Conservation (phyloP, 1,284 basidiomycete genomes). For the Megacollybia platyphylla region DNA sequence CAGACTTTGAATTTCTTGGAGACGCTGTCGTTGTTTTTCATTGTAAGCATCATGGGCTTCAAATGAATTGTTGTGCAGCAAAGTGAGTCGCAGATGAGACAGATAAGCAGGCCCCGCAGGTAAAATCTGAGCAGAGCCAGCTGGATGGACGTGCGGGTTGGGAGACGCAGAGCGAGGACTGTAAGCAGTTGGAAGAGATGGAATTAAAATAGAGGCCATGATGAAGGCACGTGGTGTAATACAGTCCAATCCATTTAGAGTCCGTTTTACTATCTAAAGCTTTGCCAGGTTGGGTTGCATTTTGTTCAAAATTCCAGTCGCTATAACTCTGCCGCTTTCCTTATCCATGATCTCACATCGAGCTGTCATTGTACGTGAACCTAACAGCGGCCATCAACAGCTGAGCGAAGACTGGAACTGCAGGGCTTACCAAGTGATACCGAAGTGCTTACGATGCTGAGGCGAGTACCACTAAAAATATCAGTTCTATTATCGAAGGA, state of each 20-base stretch:
- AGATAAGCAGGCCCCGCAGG: constrained; percentile 82
- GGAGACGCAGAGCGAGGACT: constrained; percentile 5
- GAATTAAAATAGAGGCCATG: constrained; percentile 9
- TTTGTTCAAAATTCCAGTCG: constrained; percentile 53
- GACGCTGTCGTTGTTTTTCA: constrained; percentile 39
- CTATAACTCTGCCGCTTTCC: constrained; percentile 37
- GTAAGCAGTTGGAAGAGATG: constrained; percentile 9
- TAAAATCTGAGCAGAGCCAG: constrained; percentile 29
- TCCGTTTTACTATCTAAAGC: constrained; percentile 2
- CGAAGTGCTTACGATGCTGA: constrained; percentile 49
- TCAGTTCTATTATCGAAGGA: constrained; percentile 1
- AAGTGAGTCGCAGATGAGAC: constrained; percentile 62
- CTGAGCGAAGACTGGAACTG: constrained; percentile 48
- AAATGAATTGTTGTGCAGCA: constrained; percentile 71
- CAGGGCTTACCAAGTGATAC: constrained; percentile 41
- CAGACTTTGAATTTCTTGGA: constrained; percentile 39
- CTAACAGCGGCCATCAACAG: constrained; percentile 37
- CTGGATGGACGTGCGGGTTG: constrained; percentile 5
- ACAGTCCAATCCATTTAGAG: background rate
- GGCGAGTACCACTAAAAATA: constrained; percentile 33
- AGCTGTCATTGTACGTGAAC: constrained; percentile 6
- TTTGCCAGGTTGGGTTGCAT: constrained; percentile 45
- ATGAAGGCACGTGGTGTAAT: background rate
- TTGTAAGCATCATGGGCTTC: constrained; percentile 64
- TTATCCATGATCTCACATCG: constrained; percentile 39